phyloP scores from a whole-genome alignment of 352 stramenopile species.

The Globisporangium megalacanthum region DNA sequence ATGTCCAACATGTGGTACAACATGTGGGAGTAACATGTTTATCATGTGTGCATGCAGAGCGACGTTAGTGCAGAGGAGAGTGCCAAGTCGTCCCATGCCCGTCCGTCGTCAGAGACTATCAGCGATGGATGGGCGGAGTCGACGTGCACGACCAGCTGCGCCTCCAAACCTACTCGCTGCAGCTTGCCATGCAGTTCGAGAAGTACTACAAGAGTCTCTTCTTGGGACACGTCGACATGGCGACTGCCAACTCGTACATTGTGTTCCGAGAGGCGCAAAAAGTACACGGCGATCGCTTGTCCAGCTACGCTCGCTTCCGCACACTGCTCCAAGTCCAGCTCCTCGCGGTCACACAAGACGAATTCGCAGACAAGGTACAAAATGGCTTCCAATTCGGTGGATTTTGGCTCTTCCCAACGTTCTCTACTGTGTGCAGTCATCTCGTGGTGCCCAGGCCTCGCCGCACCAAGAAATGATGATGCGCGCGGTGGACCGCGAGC shows the following conservation, averaged over 20 bases:
- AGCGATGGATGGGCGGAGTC: no score
- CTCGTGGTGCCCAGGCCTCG: no score
- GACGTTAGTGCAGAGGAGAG: neutral
- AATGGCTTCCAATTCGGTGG: no score
- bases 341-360: neutral
- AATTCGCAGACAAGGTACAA: neutral
- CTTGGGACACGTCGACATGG: neutral
- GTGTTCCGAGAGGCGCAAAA: neutral
- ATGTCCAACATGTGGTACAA: no score
- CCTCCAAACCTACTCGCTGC: neutral
- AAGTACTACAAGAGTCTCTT: slow-evolving; percentile 4
- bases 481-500: no score
- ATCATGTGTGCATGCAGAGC: neutral
- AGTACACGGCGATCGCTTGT: neutral
- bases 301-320: neutral
- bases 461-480: no score
- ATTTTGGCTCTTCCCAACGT: no score
- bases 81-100: neutral
- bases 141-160: neutral
- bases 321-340: neutral
- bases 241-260: neutral
- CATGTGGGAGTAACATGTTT: neutral
- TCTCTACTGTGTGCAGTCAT: no score
- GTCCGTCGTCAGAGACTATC: neutral
- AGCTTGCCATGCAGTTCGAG: neutral